Percentiles rank a stretch among this genome's conserved stretches.
Evolutionary conservation across 2,329 filamentous ascomycete species (phyloP).

Genomic region (Xylaria polymorpha): DNA sequence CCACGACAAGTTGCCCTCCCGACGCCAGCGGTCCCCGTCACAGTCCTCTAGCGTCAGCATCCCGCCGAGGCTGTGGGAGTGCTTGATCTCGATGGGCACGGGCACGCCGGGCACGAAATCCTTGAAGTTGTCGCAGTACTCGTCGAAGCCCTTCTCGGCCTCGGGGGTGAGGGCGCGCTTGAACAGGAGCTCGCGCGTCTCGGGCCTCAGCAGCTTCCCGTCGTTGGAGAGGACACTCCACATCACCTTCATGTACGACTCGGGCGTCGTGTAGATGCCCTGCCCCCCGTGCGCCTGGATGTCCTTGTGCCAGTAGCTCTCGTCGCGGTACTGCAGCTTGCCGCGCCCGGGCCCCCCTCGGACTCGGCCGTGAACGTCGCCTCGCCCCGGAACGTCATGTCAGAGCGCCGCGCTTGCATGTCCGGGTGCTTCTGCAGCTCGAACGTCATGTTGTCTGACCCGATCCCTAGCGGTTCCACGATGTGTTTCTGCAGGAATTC

Average conservation of each 20-base stretch:
- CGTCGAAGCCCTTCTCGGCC: conserved; percentile 42
- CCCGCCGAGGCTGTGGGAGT: conserved; percentile 46
- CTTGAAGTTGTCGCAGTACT: conserved; percentile 23
- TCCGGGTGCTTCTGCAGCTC: conserved; percentile 39
- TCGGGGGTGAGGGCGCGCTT: conserved; percentile 56
- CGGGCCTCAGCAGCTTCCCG: conserved; percentile 57
- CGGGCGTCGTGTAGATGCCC: conserved; percentile 52
- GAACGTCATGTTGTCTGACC: conserved; percentile 41
- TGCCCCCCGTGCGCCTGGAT: conserved; percentile 51
- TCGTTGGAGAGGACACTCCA: conserved; percentile 62
- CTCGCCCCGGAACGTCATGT: conserved; percentile 39
- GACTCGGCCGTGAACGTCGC: neutral
- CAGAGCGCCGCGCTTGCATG: conserved; percentile 37
- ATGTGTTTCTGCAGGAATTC: conserved; percentile 33
- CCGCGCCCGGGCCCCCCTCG: neutral
- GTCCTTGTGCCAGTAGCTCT: conserved; percentile 37
- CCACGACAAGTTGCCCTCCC: conserved; percentile 37
- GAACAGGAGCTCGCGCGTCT: conserved; percentile 60
- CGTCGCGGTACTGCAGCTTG: conserved; percentile 36
- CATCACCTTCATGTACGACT: conserved; percentile 59
- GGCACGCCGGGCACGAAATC: conserved; percentile 46
- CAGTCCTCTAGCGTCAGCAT: conserved; percentile 34
- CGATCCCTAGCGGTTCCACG: conserved; percentile 32
- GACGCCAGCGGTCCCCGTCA: conserved; percentile 38
- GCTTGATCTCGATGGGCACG: conserved; percentile 49